Evolutionary conservation across 352 stramenopile genomes (phyloP), one percentile per base, ranked within the genome.

Genomic region (Blastocystis sp.): DNA sequence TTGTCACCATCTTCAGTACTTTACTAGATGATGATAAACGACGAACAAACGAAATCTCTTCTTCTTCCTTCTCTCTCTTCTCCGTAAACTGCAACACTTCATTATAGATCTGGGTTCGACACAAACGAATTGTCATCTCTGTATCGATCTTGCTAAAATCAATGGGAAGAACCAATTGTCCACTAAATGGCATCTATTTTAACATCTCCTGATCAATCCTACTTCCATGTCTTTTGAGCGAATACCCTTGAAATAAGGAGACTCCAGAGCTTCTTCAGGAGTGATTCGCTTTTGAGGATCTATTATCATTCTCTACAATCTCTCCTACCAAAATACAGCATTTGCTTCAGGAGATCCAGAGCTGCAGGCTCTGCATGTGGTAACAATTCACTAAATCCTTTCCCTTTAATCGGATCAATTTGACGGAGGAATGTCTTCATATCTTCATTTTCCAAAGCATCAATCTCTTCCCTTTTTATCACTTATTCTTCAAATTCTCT

Each of bases 321-420:
- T n/a, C 24, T 48, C 37, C 6, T 24, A 87, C 75, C 59, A 90
- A 97, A 97, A 60, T 93, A 90, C 9, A 97, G 92, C 94, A 97
- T 96, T 51, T 92, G 93, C 15, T 80, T 82, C 37, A 97, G 87
- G 33, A 96, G 91, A 90, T 97, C 94, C 37, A 97, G 60, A 35
- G 94, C 94, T 58, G 94, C 92, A 0, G 91, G 57, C 57, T 92
- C 91, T 51, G 93, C 92, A 68, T 90, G 91, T 48, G 93, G 93
- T 62, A 96, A 96, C 60, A 79, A 91, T 54, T 92, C 54, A 30
- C 33, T 81, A 17, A 95, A 91, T 62, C 78, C 68, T 22, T 62
- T 76, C 4, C 60, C 54, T 53, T 69, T 69, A 11, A 89, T 89
- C 5, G 78, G 78, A 22, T 54, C 15, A 19, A 89, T 33, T 17